A percentile compares a stretch with the other conserved stretches of the same genome.
phyloP scores from a whole-genome alignment of 2,329 filamentous ascomycete genomes.

The Zasmidium cellare region DNA sequence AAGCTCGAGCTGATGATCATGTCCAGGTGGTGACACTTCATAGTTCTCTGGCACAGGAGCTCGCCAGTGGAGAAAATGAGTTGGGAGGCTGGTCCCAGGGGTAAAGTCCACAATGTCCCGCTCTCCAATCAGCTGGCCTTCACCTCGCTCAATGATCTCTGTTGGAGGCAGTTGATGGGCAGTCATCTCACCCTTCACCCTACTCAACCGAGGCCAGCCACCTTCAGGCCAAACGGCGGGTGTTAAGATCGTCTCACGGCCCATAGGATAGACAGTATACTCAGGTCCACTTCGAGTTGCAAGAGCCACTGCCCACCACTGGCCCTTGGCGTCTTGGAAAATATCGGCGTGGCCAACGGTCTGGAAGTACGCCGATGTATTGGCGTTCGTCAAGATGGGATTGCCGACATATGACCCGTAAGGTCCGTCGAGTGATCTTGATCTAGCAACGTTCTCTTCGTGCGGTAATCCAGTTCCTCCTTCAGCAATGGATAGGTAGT shows the following conservation, averaged over 20 bases:
- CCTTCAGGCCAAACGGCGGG: constrained; percentile 51
- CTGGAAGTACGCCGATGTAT: constrained; percentile 41
- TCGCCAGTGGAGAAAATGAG: constrained; percentile 59
- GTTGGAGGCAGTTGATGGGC: constrained; percentile 43
- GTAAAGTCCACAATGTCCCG: constrained; percentile 51
- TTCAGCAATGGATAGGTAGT: constrained; percentile 40
- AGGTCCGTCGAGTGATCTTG: constrained; percentile 37
- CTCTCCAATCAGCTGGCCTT: constrained; percentile 45
- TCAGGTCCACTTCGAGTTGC: constrained; percentile 47
- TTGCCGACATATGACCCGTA: constrained; percentile 28
- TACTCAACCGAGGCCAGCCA: constrained; percentile 40
- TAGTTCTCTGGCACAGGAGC: constrained; percentile 48
- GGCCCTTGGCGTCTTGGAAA: constrained; percentile 52
- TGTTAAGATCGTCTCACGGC: constrained; percentile 52
- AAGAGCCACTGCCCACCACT: constrained; percentile 57
- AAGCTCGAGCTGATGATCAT: constrained; percentile 47
- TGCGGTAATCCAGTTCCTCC: constrained; percentile 44
- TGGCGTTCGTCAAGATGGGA: constrained; percentile 28
- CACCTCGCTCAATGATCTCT: constrained; percentile 38
- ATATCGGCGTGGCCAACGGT: constrained; percentile 59
- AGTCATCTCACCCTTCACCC: constrained; percentile 47
- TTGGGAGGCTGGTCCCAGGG: constrained; percentile 47
- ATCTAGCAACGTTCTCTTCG: constrained; percentile 41
- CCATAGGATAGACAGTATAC: constrained; percentile 53
- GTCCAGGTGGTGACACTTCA: constrained; percentile 46